Percentiles rank a stretch among this genome's conserved stretches.
These are phyloP conservation scores for Nakaseomyces bracarensis DNA, from an alignment of 1,139 yeast species.

Conservation along the genomic window DNA sequence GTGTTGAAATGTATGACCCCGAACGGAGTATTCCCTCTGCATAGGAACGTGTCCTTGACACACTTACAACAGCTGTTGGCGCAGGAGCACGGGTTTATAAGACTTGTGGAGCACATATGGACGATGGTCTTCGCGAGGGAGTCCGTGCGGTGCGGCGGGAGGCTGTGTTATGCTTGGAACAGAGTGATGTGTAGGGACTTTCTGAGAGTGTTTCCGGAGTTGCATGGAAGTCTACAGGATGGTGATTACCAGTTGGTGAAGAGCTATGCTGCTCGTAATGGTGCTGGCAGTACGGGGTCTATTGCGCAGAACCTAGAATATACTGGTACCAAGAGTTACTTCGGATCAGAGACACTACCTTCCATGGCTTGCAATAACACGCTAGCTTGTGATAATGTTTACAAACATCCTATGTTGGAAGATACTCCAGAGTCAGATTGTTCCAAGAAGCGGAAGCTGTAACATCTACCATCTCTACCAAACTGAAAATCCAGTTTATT, in stretches of 20 bases:
- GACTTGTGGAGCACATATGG: slow-evolving; percentile 21
- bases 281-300: background rate
- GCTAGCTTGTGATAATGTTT: background rate
- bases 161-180: slow-evolving; percentile 26
- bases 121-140: slow-evolving; percentile 12
- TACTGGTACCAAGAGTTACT: background rate
- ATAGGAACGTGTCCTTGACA: slow-evolving; percentile 23
- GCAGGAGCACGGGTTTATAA: slow-evolving; percentile 19
- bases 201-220: slow-evolving; percentile 25
- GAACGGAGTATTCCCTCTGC: slow-evolving; percentile 23
- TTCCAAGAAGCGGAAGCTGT: background rate
- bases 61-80: slow-evolving; percentile 17
- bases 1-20: slow-evolving; percentile 28
- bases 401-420: background rate
- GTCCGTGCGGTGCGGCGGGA: slow-evolving; percentile 5
- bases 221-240: slow-evolving; percentile 18
- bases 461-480: no score
- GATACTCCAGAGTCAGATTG: background rate
- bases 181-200: slow-evolving; percentile 27
- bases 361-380: background rate
- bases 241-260: slow-evolving; percentile 24
- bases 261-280: slow-evolving; percentile 4
- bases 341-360: background rate
- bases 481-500: background rate
- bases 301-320: background rate